Percentiles rank a stretch among this genome's conserved stretches.
phyloP scores from a whole-genome alignment of 2,329 filamentous ascomycete species.

The Trichoderma brevicompactum region DNA sequence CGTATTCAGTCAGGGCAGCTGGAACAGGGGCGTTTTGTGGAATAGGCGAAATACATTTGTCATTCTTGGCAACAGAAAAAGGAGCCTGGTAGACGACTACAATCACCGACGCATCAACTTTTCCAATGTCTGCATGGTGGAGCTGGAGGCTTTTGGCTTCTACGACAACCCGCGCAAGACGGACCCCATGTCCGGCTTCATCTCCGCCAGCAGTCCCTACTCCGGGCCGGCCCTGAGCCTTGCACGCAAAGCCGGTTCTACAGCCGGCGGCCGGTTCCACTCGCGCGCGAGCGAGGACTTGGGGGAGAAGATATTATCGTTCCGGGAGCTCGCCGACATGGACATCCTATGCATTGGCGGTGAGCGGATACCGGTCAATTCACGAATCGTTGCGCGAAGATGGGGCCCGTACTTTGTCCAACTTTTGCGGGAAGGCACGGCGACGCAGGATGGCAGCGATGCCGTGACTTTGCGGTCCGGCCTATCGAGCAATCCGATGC shows the following conservation, averaged over 20 bases:
- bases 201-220: conserved; percentile 77
- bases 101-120: conserved; percentile 98
- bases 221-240: conserved; percentile 61
- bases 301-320: conserved; percentile 75
- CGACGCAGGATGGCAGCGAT: conserved; percentile 73
- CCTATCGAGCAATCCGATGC: conserved; percentile 60
- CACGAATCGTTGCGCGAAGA: conserved; percentile 79
- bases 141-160: conserved; percentile 94
- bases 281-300: conserved; percentile 82
- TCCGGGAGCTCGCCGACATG: conserved; percentile 94
- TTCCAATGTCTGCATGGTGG: conserved; percentile 93
- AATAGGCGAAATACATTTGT: conserved; percentile 92
- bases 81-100: conserved; percentile 95
- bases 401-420: conserved; percentile 98
- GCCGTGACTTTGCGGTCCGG: conserved; percentile 73
- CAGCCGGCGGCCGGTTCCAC: conserved; percentile 75
- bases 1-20: conserved; percentile 95
- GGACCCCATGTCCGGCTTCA: conserved; percentile 78
- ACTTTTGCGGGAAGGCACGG: conserved; percentile 79
- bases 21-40: conserved; percentile 96
- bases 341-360: conserved; percentile 91
- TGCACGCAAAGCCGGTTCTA: conserved; percentile 64
- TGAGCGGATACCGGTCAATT: conserved; percentile 92
- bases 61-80: conserved; percentile 89
- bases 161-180: conserved; percentile 91